phyloP scores from a whole-genome alignment of 2,329 filamentous ascomycete genomes.

The Colletotrichum sp. region DNA sequence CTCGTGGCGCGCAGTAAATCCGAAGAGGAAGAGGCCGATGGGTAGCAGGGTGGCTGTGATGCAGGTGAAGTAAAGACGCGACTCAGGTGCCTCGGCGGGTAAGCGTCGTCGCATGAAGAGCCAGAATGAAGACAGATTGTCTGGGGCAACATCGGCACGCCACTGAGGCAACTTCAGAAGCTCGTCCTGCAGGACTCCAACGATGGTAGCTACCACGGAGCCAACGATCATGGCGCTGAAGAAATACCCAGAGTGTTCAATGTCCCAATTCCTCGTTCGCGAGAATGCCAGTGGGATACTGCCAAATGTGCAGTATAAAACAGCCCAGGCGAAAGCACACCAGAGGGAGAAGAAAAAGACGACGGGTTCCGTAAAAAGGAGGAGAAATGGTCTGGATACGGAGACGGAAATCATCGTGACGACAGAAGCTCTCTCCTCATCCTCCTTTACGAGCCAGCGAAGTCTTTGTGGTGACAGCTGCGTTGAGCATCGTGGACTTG shows the following conservation, averaged over 20 bases:
- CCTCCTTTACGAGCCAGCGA: constrained; percentile 79
- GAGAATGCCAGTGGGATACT: constrained; percentile 80
- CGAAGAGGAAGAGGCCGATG: constrained; percentile 80
- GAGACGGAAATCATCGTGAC: constrained; percentile 74
- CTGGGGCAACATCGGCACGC: constrained; percentile 32
- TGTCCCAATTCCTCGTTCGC: constrained; percentile 68
- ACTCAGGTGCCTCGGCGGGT: constrained; percentile 68
- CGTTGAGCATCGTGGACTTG: not conserved
- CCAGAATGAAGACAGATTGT: constrained; percentile 43
- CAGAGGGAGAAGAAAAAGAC: constrained; percentile 89
- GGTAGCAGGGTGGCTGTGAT: constrained; percentile 77
- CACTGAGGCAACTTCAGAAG: constrained; percentile 54
- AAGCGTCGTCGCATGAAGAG: constrained; percentile 48
- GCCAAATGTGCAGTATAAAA: constrained; percentile 84
- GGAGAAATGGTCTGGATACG: constrained; percentile 76
- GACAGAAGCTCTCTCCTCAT: constrained; percentile 76
- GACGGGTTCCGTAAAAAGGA: constrained; percentile 77
- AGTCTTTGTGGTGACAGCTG: constrained; percentile 50
- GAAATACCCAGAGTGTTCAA: constrained; percentile 68
- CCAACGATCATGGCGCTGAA: constrained; percentile 70
- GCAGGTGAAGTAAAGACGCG: constrained; percentile 83
- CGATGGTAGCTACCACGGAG: constrained; percentile 65
- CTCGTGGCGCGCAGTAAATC: constrained; percentile 67
- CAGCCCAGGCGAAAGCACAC: constrained; percentile 88
- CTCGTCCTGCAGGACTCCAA: constrained; percentile 76